Evolutionary conservation across 768 basidiomycete species (phyloP).

Genomic region (Lentinula detonsa): DNA sequence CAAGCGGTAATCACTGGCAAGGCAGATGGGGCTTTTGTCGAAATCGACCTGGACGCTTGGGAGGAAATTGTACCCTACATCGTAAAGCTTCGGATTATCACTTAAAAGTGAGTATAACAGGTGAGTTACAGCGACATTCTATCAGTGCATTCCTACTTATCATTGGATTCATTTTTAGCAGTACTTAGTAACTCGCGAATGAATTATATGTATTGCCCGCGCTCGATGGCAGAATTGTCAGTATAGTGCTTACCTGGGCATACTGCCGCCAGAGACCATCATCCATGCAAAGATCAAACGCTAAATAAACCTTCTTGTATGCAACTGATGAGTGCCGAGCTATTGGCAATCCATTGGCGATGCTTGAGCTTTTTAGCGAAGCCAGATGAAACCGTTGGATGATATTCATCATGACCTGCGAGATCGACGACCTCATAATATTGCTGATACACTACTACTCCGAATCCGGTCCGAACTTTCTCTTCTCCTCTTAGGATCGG

Average conservation of each 20-base stretch:
- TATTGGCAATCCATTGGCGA: too few species aligned
- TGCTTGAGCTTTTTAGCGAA: too few species aligned
- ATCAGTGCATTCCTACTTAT: background rate
- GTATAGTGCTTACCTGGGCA: too few species aligned
- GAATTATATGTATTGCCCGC: too few species aligned
- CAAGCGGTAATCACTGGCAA: slow-evolving; percentile 19
- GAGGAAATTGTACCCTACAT: slow-evolving; percentile 28
- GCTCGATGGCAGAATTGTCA: too few species aligned
- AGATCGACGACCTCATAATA: too few species aligned
- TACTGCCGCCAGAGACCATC: background rate
- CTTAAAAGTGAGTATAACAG: slow-evolving; percentile 4
- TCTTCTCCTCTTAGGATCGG: background rate
- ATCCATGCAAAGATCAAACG: background rate
- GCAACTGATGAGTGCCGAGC: too few species aligned
- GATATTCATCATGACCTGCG: too few species aligned
- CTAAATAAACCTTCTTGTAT: too few species aligned
- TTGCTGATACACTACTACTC: background rate
- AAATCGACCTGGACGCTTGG: slow-evolving; percentile 29
- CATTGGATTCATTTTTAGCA: background rate
- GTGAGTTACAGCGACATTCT: background rate
- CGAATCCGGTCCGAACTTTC: background rate
- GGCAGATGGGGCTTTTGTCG: slow-evolving; percentile 16
- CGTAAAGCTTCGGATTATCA: slow-evolving; percentile 15
- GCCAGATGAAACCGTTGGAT: too few species aligned
- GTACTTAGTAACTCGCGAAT: background rate